Conservation (phyloP, 768 basidiomycete species). For the Cytidiella melzeri region DNA sequence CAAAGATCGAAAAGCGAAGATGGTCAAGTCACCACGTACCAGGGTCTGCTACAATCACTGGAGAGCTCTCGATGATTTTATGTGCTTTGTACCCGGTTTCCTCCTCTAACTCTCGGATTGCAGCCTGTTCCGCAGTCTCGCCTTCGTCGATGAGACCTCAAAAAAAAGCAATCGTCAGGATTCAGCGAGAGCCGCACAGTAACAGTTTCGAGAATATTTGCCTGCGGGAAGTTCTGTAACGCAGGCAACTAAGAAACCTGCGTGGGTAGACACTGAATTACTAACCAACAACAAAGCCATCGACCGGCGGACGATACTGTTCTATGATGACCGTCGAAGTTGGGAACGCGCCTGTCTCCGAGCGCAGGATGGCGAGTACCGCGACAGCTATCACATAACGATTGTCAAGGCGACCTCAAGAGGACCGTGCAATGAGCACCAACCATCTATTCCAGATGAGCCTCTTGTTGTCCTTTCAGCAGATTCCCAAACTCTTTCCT, state of each 20-base stretch:
- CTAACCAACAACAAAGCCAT: constrained; percentile 66
- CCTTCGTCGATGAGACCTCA: constrained; percentile 84
- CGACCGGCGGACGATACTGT: constrained; percentile 87
- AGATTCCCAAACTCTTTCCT: constrained; percentile 84
- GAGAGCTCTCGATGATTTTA: constrained; percentile 55
- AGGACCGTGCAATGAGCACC: constrained; percentile 1
- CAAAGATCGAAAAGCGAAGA: not conserved
- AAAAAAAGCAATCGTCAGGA: too few species aligned
- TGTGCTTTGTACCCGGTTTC: constrained; percentile 85
- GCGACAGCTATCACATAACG: constrained; percentile 60
- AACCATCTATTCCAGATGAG: constrained; percentile 77
- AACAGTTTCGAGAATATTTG: constrained; percentile 23
- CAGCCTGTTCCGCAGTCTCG: constrained; percentile 75
- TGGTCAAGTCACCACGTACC: too few species aligned
- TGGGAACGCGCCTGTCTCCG: constrained; percentile 65
- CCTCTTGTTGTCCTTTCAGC: constrained; percentile 80
- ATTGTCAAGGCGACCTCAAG: not conserved
- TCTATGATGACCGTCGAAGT: constrained; percentile 81
- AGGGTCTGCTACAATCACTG: constrained; percentile 62
- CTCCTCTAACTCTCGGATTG: constrained; percentile 85
- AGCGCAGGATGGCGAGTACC: constrained; percentile 73
- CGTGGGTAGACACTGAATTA: not conserved
- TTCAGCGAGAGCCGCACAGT: not conserved
- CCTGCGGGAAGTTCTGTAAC: constrained; percentile 52
- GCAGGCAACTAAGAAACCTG: not conserved